Base-by-base conservation (phyloP, 441 rosid species). In the Populus hybrid region DNA sequence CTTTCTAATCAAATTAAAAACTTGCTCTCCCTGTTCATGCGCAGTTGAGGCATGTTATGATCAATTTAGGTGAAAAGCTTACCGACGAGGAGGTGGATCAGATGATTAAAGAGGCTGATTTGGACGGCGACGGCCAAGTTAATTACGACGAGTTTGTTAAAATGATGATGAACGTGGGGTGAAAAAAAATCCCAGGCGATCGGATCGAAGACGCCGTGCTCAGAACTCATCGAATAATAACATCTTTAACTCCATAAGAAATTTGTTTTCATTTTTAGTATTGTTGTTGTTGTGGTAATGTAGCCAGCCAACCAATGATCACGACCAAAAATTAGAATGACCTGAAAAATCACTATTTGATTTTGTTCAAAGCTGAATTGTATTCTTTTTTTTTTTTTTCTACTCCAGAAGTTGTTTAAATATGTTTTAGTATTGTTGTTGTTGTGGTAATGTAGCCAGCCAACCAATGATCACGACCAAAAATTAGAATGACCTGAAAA, bases 51-150 rank as follows among this genome's bases (percentile, higher is more conserved):
- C 91, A 93, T 75, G 99, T 94, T 26, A 94, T 94, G 98, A 94
- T 94, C 78, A 92, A 92, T 81, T 88, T 94, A 23, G 99, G 99
- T 2, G 99, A 94, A 81, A 94, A 93, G 84, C 81, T 94, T 12
- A 93, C 90, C 0, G 97, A 93, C 36, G 97, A 94, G 78, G 99
- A 93, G 57, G 93, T 89, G 28, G 86, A 87, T 36, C 97, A 93
- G 86, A 94, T 93, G 99, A 94, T 94, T 66, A 86, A 85, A 35
- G 99, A 94, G 83, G 99, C 99, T 40, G 99, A 94, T 73, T 84
- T 94, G 85, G 99, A 94, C 63, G 99, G 98, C 20, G 99, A 95
- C 84, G 99, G 99, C 34, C 98, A 89, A 76, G 98, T 95, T 72
- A 89, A 90, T 68, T 95, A 84, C 68, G 97, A 92, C n/a, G 99